Evolutionary conservation across 306 rosid species (phyloP).

Genomic region (Dalbergia oliveri): DNA sequence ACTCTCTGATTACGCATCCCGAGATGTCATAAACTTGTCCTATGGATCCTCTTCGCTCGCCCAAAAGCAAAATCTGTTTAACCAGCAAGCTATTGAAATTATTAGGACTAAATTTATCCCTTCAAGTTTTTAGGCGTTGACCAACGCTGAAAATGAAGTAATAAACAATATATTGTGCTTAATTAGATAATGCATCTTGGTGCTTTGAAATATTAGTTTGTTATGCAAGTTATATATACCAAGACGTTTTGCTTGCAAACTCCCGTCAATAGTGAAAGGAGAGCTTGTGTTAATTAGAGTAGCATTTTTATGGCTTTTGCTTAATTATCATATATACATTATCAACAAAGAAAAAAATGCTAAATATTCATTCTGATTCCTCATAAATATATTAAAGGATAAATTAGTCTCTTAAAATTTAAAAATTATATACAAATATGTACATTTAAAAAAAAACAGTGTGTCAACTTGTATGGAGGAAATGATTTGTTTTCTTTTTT

Average conservation of each 20-base stretch:
- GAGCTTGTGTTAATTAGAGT: not conserved
- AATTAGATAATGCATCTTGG: not conserved
- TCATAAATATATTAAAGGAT: too few relatives aligned
- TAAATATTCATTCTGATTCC: too few relatives aligned
- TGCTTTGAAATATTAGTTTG: not conserved
- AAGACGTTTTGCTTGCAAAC: not conserved
- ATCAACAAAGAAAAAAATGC: not conserved
- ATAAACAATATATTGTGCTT: too few relatives aligned
- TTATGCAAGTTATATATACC: not conserved
- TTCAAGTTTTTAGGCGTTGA: too few relatives aligned
- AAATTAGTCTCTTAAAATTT: too few relatives aligned
- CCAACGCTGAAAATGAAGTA: too few relatives aligned
- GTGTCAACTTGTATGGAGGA: too few relatives aligned
- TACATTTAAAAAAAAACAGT: too few relatives aligned
- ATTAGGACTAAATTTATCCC: too few relatives aligned
- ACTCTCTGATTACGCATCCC: not conserved
- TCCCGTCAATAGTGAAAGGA: not conserved
- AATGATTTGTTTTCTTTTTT: too few relatives aligned
- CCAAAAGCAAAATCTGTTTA: slow-evolving; percentile 14
- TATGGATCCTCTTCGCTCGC: not conserved
- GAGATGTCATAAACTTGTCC: slow-evolving; percentile 38
- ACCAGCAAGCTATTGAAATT: not conserved
- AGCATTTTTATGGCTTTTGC: not conserved
- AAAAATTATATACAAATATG: too few relatives aligned
- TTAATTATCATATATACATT: not conserved